phyloP scores from a whole-genome alignment of 768 basidiomycete genomes.

The Suillus brevipes region DNA sequence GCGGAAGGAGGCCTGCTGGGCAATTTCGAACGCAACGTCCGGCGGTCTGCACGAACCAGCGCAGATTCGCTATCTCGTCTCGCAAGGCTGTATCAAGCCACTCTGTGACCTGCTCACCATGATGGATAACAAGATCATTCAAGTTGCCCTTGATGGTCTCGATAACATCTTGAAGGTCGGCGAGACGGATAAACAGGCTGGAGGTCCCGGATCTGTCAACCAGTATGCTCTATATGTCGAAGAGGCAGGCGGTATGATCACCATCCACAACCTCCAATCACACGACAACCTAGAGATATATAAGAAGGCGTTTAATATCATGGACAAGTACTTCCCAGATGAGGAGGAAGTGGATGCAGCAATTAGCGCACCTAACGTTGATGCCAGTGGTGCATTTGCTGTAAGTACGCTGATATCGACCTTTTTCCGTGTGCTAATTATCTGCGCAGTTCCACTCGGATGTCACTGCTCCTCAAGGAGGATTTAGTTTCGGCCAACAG shows the following conservation, averaged over 20 bases:
- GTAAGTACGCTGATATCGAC: conserved; percentile 42
- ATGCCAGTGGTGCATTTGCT: conserved; percentile 71
- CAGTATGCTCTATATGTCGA: conserved; percentile 94
- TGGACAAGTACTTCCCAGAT: conserved; percentile 98
- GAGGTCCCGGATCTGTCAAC: conserved; percentile 81
- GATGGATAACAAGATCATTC: conserved; percentile 99
- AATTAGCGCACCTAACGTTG: conserved; percentile 73
- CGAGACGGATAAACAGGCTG: conserved; percentile 86
- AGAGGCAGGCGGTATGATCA: conserved; percentile 98
- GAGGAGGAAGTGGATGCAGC: conserved; percentile 92
- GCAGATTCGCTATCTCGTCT: conserved; percentile 97
- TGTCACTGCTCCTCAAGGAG: conserved; percentile 88
- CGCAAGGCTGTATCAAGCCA: conserved; percentile 98
- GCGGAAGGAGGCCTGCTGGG: conserved; percentile 99
- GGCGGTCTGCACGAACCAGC: conserved; percentile 95
- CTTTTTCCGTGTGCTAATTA: conserved; percentile 11
- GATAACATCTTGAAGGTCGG: conserved; percentile 99
- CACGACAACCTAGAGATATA: conserved; percentile 99
- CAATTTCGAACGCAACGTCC: conserved; percentile 97
- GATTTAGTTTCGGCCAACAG: conserved; percentile 89
- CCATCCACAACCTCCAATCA: conserved; percentile 98
- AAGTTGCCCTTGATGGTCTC: conserved; percentile 95
- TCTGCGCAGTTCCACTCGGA: conserved; percentile 73
- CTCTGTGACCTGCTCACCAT: conserved; percentile 93
- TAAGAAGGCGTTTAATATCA: conserved; percentile 99